phyloP scores from a whole-genome alignment of 805 yeast species.

The Blastobotrys attinorum region DNA sequence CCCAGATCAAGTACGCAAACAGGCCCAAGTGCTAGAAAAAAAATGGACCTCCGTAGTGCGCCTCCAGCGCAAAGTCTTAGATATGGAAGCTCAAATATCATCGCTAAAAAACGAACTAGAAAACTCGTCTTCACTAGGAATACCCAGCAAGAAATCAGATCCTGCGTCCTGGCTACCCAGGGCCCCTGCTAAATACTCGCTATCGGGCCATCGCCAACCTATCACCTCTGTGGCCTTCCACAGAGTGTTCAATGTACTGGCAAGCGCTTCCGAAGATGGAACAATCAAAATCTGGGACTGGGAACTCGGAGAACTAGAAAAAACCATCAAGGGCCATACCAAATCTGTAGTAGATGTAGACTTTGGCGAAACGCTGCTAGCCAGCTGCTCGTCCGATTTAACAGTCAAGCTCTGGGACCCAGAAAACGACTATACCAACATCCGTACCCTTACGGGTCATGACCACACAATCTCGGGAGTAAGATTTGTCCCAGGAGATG shows the following conservation, averaged over 20 bases:
- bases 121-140: slow-evolving; percentile 31
- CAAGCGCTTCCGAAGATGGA: slow-evolving; percentile 68
- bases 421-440: slow-evolving; percentile 38
- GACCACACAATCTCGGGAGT: slow-evolving; percentile 75
- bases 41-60: slow-evolving; percentile 85
- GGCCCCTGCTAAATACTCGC: slow-evolving; percentile 32
- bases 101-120: slow-evolving; percentile 37
- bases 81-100: slow-evolving; percentile 52
- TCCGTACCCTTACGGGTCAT: slow-evolving; percentile 70
- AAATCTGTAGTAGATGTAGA: slow-evolving; percentile 52
- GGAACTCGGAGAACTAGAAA: slow-evolving; percentile 54
- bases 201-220: slow-evolving; percentile 51
- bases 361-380: slow-evolving; percentile 46
- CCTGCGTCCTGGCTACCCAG: slow-evolving; percentile 57
- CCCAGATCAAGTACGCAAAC: slow-evolving; percentile 19
- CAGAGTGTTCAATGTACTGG: slow-evolving; percentile 59
- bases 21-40: slow-evolving; percentile 44
- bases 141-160: slow-evolving; percentile 16
- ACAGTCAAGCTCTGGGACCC: slow-evolving; percentile 68
- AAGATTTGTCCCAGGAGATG: slow-evolving; percentile 42
- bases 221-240: slow-evolving; percentile 63
- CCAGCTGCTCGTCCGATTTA: slow-evolving; percentile 44
- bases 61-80: slow-evolving; percentile 62
- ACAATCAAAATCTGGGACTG: slow-evolving; percentile 64
- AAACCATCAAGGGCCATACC: slow-evolving; percentile 66